Conservation (phyloP, 2,329 filamentous ascomycete species). For the Trichophyton benhamiae region DNA sequence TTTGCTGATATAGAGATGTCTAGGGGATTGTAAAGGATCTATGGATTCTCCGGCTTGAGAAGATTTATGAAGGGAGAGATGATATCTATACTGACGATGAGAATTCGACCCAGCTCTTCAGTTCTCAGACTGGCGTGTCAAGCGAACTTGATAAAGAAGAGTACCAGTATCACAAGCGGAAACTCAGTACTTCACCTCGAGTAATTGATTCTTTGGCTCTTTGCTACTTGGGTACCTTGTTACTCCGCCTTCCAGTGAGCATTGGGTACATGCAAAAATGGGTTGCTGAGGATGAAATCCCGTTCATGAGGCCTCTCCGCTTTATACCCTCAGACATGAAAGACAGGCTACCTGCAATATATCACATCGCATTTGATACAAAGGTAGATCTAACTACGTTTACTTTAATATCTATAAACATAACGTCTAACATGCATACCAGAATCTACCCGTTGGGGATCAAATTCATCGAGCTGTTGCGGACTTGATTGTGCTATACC, state of each 20-base stretch:
- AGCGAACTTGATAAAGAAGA: conserved; percentile 31
- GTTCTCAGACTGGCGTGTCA: conserved; percentile 43
- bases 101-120: conserved; percentile 42
- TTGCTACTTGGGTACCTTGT: conserved; percentile 65
- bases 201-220: conserved; percentile 64
- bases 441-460: conserved; percentile 36
- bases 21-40: conserved; percentile 61
- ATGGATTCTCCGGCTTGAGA: conserved; percentile 63
- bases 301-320: conserved; percentile 53
- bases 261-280: conserved; percentile 60
- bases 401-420: conserved; percentile 19
- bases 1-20: conserved; percentile 4
- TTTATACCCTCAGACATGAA: conserved; percentile 34
- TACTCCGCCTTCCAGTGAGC: conserved; percentile 65
- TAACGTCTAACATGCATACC: background rate
- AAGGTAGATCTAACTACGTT: conserved; percentile 19
- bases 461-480: conserved; percentile 54
- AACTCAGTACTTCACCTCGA: conserved; percentile 42
- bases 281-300: conserved; percentile 54
- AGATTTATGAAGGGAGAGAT: conserved; percentile 38
- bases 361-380: conserved; percentile 30
- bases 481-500: conserved; percentile 51
- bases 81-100: conserved; percentile 23
- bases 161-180: conserved; percentile 24
- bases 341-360: conserved; percentile 32